Base-by-base conservation (phyloP, 768 basidiomycete species). In the Strobilomyces dryophilus region DNA sequence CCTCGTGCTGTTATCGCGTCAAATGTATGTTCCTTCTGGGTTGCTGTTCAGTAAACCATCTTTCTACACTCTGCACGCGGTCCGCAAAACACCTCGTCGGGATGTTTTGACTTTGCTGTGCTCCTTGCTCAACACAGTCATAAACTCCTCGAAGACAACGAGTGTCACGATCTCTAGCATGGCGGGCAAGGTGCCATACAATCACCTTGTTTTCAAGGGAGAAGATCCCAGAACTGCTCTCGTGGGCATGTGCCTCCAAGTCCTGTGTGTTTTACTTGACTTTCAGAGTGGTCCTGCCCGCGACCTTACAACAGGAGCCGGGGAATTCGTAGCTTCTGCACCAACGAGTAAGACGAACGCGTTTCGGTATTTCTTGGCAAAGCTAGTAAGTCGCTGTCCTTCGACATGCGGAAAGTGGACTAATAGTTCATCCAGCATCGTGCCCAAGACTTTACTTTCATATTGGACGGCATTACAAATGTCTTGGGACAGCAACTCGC, bases 71-170 rank as follows among this genome's bases (percentile, higher is more conserved):
- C 78, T 89, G 8, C 81, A 92, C 65, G 76, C 92, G 44, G 85
- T 88, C 10, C 88, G 92, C 68, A 76, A 84, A 67, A 80, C 83
- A 49, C 77, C 86, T 54, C 79, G 92, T 51, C 81, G 88, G 40
- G 81, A 94, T 61, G 85, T 95, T n/a, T 77, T 99, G 51, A 94
- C 95, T 4, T 74, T 98, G 26, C 73, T 99, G 8, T 99, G 95
- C 70, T 98, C 95, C 5, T 73, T 97, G 42, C 74, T 99, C 54
- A 99, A 99, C 66, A 95, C 92, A 10, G 83, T 84, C 50, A 81
- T 91, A 79, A 90, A 87, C 68, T 81, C 85, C 0, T 70, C 83
- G 34, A 75, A 74, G 31, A 69, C 74, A 21, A 77, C 70, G 42
- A 72, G 72, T 40, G 79, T 74, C 43, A 77, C 77, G 18, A 81